These are phyloP conservation scores for Beauveria varroae DNA, from an alignment of 2,329 filamentous ascomycete genomes.

Conservation along the genomic window DNA sequence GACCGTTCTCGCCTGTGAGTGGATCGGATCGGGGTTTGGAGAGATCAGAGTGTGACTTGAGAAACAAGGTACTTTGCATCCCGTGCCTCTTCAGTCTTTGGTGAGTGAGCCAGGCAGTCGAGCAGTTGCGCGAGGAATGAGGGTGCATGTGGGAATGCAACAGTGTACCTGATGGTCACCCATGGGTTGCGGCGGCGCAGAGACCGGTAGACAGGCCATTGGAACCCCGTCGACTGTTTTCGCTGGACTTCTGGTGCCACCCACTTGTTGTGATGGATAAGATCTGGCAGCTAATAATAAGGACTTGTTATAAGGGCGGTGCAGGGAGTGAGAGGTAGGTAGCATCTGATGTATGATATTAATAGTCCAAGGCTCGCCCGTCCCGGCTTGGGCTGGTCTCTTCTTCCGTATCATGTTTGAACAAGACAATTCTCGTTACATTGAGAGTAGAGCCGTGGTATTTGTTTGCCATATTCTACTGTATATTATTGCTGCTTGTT, in stretches of 20 bases:
- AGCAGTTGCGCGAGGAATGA: too few species aligned
- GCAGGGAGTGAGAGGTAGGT: not conserved
- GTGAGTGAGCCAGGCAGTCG: too few species aligned
- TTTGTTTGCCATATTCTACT: not conserved
- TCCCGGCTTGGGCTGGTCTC: not conserved
- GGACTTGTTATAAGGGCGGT: not conserved
- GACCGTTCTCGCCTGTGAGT: not conserved
- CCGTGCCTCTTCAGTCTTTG: not conserved
- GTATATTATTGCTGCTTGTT: not conserved
- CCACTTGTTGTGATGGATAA: too few species aligned
- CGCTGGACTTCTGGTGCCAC: not conserved
- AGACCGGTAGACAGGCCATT: not conserved
- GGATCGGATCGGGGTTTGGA: slow-evolving; percentile 1
- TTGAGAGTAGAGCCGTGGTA: not conserved
- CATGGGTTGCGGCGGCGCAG: not conserved
- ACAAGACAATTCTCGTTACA: not conserved
- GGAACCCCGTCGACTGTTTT: not conserved
- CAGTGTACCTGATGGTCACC: not conserved
- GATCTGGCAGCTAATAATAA: not conserved
- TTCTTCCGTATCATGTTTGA: not conserved
- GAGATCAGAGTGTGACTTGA: slow-evolving; percentile 4
- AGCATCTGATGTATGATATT: not conserved
- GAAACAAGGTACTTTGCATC: not conserved
- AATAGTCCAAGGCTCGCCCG: not conserved
- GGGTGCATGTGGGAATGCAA: not conserved